A percentile compares a stretch with the other conserved stretches of the same genome.
Evolutionary conservation across 2,329 filamentous ascomycete species (phyloP).

Genomic region (Blastomyces silverae): DNA sequence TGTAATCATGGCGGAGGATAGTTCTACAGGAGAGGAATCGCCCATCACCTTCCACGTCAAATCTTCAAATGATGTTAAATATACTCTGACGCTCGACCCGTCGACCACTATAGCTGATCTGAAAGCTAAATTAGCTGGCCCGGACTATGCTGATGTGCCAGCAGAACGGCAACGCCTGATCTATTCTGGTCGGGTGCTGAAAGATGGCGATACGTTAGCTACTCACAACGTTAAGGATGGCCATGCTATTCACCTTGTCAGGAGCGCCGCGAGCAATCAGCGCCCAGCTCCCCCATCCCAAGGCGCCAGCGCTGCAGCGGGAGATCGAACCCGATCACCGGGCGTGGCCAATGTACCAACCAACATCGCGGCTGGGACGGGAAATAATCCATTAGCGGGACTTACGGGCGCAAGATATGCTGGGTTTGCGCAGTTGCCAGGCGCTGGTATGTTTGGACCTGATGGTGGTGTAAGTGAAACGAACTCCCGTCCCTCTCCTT

Average conservation of each 20-base stretch:
- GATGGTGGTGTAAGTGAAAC: conserved; percentile 74
- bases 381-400: conserved; percentile 82
- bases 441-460: conserved; percentile 81
- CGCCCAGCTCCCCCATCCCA: conserved; percentile 45
- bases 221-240: conserved; percentile 93
- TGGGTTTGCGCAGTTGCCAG: conserved; percentile 81
- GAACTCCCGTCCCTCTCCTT: too few species aligned
- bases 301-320: conserved; percentile 21
- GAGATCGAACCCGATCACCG: conserved; percentile 21
- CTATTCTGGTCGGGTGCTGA: conserved; percentile 94
- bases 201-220: conserved; percentile 79
- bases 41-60: conserved; percentile 96
- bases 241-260: conserved; percentile 94
- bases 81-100: conserved; percentile 70
- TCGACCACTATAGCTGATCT: conserved; percentile 74
- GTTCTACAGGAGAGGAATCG: conserved; percentile 52
- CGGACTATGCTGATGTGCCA: conserved; percentile 80
- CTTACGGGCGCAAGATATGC: conserved; percentile 91
- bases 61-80: conserved; percentile 83
- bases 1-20: conserved; percentile 38
- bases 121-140: conserved; percentile 75
- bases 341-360: conserved; percentile 40
- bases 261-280: conserved; percentile 84
- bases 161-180: conserved; percentile 87
- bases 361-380: conserved; percentile 47